Conservation (phyloP, 495 filamentous ascomycete genomes). For the Penicillium roqueforti region DNA sequence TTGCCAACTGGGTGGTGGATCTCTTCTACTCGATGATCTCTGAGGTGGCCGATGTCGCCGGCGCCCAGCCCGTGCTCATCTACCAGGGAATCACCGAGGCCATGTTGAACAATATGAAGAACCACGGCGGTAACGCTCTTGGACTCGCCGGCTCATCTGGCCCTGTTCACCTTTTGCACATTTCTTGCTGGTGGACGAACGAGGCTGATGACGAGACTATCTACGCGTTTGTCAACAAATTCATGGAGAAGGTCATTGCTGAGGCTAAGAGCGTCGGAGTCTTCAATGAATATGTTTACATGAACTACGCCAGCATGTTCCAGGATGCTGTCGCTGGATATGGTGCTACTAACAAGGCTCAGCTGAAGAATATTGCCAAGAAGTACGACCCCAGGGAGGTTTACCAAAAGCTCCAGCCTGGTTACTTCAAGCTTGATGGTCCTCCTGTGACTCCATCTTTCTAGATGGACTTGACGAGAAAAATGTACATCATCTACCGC, state of each 20-base stretch:
- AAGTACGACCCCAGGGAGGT: slow-evolving; percentile 37
- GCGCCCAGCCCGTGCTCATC: slow-evolving; percentile 40
- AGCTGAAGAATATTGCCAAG: slow-evolving; percentile 29
- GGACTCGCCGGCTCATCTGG: slow-evolving; percentile 41
- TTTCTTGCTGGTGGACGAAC: slow-evolving; percentile 34
- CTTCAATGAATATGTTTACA: slow-evolving; percentile 53
- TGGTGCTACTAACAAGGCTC: slow-evolving; percentile 28
- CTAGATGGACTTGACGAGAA: background rate
- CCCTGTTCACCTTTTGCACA: slow-evolving; percentile 36
- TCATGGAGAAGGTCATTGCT: slow-evolving; percentile 18
- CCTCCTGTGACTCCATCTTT: slow-evolving; percentile 12
- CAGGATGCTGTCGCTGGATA: slow-evolving; percentile 41
- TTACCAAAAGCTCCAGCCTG: slow-evolving; percentile 38
- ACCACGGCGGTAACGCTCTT: slow-evolving; percentile 50
- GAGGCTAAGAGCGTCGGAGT: slow-evolving; percentile 40
- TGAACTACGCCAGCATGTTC: slow-evolving; percentile 46
- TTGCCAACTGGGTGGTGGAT: slow-evolving; percentile 33
- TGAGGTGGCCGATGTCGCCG: slow-evolving; percentile 32
- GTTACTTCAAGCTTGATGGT: slow-evolving; percentile 39
- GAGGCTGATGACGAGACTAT: slow-evolving; percentile 29
- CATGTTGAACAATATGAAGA: slow-evolving; percentile 36
- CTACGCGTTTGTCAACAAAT: slow-evolving; percentile 19
- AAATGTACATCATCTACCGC: background rate
- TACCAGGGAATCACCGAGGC: slow-evolving; percentile 46
- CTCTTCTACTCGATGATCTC: slow-evolving; percentile 34